Evolutionary conservation across 2,329 filamentous ascomycete genomes (phyloP).

Genomic region (Eutypella sp.): DNA sequence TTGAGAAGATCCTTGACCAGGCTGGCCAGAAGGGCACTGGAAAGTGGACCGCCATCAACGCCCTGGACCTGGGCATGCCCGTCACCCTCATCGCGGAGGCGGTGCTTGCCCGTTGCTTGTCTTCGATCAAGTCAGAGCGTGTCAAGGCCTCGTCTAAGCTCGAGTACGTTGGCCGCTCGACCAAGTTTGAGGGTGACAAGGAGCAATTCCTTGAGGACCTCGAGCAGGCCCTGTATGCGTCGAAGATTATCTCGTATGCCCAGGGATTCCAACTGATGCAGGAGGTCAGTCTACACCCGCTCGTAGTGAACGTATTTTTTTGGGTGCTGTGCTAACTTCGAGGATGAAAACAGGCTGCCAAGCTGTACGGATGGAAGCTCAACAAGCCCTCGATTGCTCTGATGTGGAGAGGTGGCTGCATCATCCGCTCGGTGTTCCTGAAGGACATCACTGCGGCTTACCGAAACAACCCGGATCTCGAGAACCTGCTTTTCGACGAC

Average conservation of each 20-base stretch:
- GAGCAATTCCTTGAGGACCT: constrained; percentile 92
- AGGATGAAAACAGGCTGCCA: constrained; percentile 63
- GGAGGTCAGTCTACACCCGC: constrained; percentile 57
- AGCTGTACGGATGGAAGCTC: constrained; percentile 95
- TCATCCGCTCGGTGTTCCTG: constrained; percentile 99
- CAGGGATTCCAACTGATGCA: constrained; percentile 99
- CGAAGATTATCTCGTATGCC: constrained; percentile 99
- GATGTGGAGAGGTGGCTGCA: constrained; percentile 99
- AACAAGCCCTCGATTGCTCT: constrained; percentile 99
- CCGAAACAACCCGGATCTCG: constrained; percentile 86
- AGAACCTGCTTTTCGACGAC: constrained; percentile 97
- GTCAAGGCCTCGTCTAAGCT: constrained; percentile 74
- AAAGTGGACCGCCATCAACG: constrained; percentile 99
- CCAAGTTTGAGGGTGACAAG: constrained; percentile 84
- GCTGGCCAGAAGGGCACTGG: constrained; percentile 99
- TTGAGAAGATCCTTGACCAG: constrained; percentile 99
- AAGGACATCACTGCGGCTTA: constrained; percentile 99
- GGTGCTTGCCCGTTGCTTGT: constrained; percentile 91
- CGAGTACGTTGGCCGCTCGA: constrained; percentile 64
- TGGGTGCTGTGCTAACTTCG: constrained; percentile 16
- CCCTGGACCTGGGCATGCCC: constrained; percentile 95
- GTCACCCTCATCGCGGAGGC: constrained; percentile 97
- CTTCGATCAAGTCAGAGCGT: constrained; percentile 91
- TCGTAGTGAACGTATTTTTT: constrained; percentile 1
- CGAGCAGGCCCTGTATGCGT: constrained; percentile 97